Evolutionary conservation across 805 yeast species (phyloP).

Genomic region (Yamadazyma akitaensis): DNA sequence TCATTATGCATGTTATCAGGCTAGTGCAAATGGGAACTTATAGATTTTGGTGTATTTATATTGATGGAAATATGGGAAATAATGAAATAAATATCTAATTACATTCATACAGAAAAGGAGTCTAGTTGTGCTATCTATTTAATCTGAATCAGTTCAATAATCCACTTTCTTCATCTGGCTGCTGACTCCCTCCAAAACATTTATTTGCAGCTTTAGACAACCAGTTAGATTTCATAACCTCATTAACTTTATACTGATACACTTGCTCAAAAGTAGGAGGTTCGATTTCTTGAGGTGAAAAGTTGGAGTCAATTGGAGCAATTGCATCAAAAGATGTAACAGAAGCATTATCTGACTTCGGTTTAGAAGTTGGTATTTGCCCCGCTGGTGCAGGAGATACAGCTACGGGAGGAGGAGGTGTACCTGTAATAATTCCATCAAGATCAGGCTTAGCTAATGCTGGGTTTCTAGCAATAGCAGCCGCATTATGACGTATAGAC

Average conservation of each 20-base stretch:
- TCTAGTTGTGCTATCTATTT: not conserved
- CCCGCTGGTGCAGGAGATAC: constrained; percentile 2
- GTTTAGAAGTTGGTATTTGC: constrained; percentile 13
- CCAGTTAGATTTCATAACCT: constrained; percentile 14
- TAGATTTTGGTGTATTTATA: not conserved
- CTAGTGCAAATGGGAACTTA: not conserved
- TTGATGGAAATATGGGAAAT: not conserved
- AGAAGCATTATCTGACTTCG: constrained; percentile 22
- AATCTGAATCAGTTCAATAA: not conserved
- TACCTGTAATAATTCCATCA: constrained; percentile 31
- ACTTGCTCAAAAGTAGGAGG: constrained; percentile 33
- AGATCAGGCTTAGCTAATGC: constrained; percentile 28
- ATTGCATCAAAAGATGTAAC: constrained; percentile 17
- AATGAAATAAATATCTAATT: not conserved
- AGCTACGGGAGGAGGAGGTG: constrained; percentile 20
- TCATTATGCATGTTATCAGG: constrained; percentile 53
- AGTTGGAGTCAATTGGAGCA: constrained; percentile 17
- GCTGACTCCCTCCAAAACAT: not conserved
- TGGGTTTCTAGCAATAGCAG: constrained; percentile 44
- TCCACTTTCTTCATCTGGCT: constrained; percentile 4
- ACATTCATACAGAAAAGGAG: not conserved
- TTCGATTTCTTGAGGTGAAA: constrained; percentile 31
- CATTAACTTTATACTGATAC: constrained; percentile 21
- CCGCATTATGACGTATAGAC: constrained; percentile 30
- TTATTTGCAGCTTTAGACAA: not conserved